Evolutionary conservation across 768 basidiomycete genomes (phyloP).

Genomic region (Rhodotorula kratochvilovae): DNA sequence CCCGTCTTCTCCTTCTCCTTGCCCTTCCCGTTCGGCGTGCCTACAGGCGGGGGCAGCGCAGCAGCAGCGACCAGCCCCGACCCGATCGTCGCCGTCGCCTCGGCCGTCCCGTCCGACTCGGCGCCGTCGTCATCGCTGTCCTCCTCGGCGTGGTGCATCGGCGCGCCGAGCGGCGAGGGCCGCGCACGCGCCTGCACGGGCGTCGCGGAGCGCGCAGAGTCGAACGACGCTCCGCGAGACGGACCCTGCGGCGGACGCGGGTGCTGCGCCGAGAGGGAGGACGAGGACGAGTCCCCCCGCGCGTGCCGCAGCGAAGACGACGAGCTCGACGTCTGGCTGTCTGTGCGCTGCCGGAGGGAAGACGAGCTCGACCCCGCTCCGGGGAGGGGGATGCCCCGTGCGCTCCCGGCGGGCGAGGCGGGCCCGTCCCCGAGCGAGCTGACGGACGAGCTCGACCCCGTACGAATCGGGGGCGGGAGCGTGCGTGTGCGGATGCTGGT

Average conservation of each 20-base stretch:
- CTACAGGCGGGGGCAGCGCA: too few species aligned
- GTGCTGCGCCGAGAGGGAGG: background rate
- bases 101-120: slow-evolving; percentile 33
- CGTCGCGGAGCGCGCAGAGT: slow-evolving; percentile 21
- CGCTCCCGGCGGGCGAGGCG: slow-evolving; percentile 1
- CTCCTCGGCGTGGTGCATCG: background rate
- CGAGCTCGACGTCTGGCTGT: slow-evolving; percentile 5
- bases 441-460: background rate
- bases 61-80: background rate
- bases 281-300: slow-evolving; percentile 7
- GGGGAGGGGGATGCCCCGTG: background rate
- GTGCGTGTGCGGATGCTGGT: background rate
- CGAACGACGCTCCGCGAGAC: slow-evolving; percentile 14
- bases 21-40: background rate
- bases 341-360: slow-evolving; percentile 18
- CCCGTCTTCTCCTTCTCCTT: slow-evolving; percentile 37
- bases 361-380: background rate
- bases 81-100: slow-evolving; percentile 18
- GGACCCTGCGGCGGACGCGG: background rate
- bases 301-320: slow-evolving; percentile 5
- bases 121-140: slow-evolving; percentile 16
- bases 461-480: background rate
- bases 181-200: slow-evolving; percentile 8
- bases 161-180: slow-evolving; percentile 9
- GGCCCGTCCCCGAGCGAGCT: background rate